Base-by-base conservation (phyloP, 495 filamentous ascomycete species). In the Monascus purpureus region DNA sequence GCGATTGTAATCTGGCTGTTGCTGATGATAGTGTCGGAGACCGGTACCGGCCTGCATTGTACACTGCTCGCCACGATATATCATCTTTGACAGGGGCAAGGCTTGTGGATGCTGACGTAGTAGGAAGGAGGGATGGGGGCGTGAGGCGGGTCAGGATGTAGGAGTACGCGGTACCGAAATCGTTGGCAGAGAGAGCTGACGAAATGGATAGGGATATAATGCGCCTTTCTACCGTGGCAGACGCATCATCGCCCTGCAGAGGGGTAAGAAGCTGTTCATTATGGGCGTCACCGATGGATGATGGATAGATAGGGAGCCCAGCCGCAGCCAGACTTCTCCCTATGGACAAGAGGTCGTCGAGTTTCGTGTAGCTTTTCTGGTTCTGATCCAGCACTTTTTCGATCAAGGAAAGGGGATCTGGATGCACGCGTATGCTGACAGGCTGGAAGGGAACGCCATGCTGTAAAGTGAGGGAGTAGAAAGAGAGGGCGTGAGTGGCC, bases 111-210 rank as follows among this genome's bases (percentile, higher is more conserved):
- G 49, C 29, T 11, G 50, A 47, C 17, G 55, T 43, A 25, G 41
- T 50, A 25, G 60, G 37, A 29, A 52, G 38, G 29, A 47, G 37
- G 13, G 50, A 49, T 23, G 50, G 41, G 6, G 62, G 62, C 12
- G 64, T 58, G 13, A 75, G 59, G 1, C 71, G 65, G 17, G 63
- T 93, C 37, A 92, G 72, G 20, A 93, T 80, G 56, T 90, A 94
- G 8, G 85, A 93, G 56, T 96, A 96, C 14, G 92, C 92, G 1
- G 92, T 96, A 40, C 93, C 88, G 41, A 96, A 96, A 46, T 97
- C 90, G 43, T 90, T 73, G 49, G 87, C 82, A 4, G 65, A 59
- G 1, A 96, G 70, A 17, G 88, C 84, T 4, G 86, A 77, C 42
- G 88, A 77, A 26, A 96, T 79, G 43, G 88, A 87, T 72, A 93